phyloP scores from a whole-genome alignment of 1,284 basidiomycete species.

The Neonothopanus nambi region DNA sequence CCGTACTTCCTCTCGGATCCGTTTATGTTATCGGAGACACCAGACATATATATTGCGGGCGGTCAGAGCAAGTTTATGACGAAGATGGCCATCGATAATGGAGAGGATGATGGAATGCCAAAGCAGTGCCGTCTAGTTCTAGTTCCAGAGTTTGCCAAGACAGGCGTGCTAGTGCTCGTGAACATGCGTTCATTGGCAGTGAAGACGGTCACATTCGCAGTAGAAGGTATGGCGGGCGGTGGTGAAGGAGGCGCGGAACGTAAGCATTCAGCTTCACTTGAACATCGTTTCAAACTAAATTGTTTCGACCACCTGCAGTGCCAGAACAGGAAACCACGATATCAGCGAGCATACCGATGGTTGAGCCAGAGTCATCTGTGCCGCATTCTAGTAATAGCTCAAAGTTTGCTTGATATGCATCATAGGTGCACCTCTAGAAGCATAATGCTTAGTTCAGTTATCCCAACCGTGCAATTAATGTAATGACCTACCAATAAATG shows the following conservation, averaged over 20 bases:
- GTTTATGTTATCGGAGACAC: conserved; percentile 83
- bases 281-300: neutral
- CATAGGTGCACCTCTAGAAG: too few relatives aligned
- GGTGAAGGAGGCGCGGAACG: conserved; percentile 16
- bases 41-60: conserved; percentile 91
- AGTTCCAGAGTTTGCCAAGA: conserved; percentile 80
- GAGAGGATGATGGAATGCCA: conserved; percentile 24
- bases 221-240: conserved; percentile 37
- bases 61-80: conserved; percentile 88
- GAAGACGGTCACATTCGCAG: conserved; percentile 42
- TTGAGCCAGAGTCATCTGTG: conserved; percentile 9
- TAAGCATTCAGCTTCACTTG: neutral
- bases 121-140: conserved; percentile 76
- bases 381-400: conserved; percentile 8
- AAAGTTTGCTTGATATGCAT: neutral
- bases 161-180: conserved; percentile 58
- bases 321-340: neutral
- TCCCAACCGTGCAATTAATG: too few relatives aligned
- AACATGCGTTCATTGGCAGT: conserved; percentile 55
- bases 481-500: too few relatives aligned
- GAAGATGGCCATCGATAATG: conserved; percentile 52
- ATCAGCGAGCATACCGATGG: neutral
- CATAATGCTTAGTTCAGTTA: too few relatives aligned
- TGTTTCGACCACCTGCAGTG: neutral
- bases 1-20: conserved; percentile 90